Conservation (phyloP, 2,329 filamentous ascomycete genomes). For the Endoconidiophora polonica region DNA sequence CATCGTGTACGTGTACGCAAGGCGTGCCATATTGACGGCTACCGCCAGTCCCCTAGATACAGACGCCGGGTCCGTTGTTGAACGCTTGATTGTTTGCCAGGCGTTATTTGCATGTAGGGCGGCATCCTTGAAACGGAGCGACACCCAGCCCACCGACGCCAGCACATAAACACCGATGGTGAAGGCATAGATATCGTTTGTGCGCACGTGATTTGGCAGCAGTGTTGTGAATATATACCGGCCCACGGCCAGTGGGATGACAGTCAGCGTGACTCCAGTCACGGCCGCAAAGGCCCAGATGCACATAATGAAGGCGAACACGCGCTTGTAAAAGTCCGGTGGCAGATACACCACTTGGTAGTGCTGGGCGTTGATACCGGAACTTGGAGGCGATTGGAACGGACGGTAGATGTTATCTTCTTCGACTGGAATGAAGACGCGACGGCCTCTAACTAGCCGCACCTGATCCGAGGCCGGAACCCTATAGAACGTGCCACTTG, state of each 20-base stretch:
- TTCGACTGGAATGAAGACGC: constrained; percentile 64
- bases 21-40: constrained; percentile 22
- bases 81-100: neutral
- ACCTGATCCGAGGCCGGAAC: constrained; percentile 93
- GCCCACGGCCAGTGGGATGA: constrained; percentile 73
- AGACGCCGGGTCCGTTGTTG: constrained; percentile 15
- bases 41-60: constrained; percentile 16
- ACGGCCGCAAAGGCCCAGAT: constrained; percentile 89
- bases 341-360: constrained; percentile 68
- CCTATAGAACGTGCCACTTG: constrained; percentile 69
- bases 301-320: constrained; percentile 70
- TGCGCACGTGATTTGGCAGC: constrained; percentile 53
- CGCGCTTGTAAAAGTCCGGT: constrained; percentile 63
- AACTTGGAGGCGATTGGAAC: constrained; percentile 15
- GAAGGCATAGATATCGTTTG: constrained; percentile 95
- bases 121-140: constrained; percentile 28
- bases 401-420: constrained; percentile 18
- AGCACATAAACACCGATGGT: constrained; percentile 76
- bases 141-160: constrained; percentile 47
- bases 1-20: constrained; percentile 53
- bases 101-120: neutral
- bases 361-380: constrained; percentile 39
- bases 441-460: constrained; percentile 69
- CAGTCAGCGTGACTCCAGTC: constrained; percentile 70
- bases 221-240: constrained; percentile 58